Base-by-base conservation (phyloP, 208 protist species). In the Leishmania guyanensis region DNA sequence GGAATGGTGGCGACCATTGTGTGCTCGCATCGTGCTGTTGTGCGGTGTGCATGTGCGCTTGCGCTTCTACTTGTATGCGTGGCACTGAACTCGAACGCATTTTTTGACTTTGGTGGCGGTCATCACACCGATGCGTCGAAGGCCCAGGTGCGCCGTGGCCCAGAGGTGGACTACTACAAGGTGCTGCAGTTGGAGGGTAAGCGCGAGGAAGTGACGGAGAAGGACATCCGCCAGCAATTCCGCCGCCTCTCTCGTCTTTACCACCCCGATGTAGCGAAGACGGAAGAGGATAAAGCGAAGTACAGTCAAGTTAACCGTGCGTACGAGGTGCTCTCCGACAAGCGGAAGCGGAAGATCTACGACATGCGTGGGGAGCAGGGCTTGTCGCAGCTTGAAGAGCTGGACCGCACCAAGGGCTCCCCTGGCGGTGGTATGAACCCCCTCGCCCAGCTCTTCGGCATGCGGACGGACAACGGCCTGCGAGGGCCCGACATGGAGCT, bases 251-350 rank as follows among this genome's bases (percentile, higher is more conserved):
- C 93, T 29, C 82, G 89, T 43, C 81, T 88, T 64, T 90, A 94
- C 78, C 94, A 98, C 89, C 93, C 95, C 46, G 96, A 98, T 80
- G 88, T 97, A n/a, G 79, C 88, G 16, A 87, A 74, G 69, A 87
- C 58, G 9, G 89, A 88, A 22, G 90, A 90, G 58, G 88, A 92
- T 36, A 90, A 87, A 68, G 81, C 86, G 20, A 89, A 87, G 86
- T 98, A 94, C 88, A 79, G 73, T 36, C 79, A 91, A 36, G 93
- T 99, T 33, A 92, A 92, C 51, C 90, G 92, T 64, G 96, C 97
- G 26, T 97, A 99, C 86, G 94, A 98, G 86, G 94, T 98, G 60
- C 90, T 99, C 5, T 92, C 88, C 0, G 93, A 98, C 83, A 92
- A 91, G 81, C 89, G 90, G 62, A 97, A 97, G 81, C 90, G 96